Base-by-base conservation (phyloP, 495 filamentous ascomycete genomes). In the Penicillium goetzii region DNA sequence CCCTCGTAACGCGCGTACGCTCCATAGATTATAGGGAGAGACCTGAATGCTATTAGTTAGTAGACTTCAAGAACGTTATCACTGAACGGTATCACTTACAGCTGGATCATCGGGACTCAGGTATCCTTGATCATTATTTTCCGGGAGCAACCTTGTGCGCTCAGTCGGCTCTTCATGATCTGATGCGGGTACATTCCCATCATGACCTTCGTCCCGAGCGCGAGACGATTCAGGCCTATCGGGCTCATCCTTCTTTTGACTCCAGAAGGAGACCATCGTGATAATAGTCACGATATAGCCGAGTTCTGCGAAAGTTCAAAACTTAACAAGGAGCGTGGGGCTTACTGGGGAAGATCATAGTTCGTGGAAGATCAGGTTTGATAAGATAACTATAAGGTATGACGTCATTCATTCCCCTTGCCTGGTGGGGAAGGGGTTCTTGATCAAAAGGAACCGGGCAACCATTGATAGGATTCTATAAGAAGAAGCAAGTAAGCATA, bases 81-180 rank as follows among this genome's bases (percentile, higher is more conserved):
- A 50, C 25, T 6, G 30, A n/a, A 32, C 23, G 40, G 2, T 4
- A 0, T 1, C 15, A 55, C 66, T 45, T 81, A 92, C 95, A 58
- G 93, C 93, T 56, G 94, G 95, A 75, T 97, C 94, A 83, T 97
- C 92, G n/a, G 93, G 94, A 63, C 89, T 90, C 45, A 97, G 79
- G 68, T 89, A 94, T 45, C 82, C 84, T 54, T 86, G 81, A 26
- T 76, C 76, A 59, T 79, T 78, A 54, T 87, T 84, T 49, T 72
- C 76, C 45, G 89, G 84, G 36, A 96, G 80, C 59, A 97, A 79
- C 36, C 89, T 83, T 17, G 91, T 92, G 61, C 89, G 84, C 73
- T 98, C 94, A 66, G 90, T 84, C 17, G 90, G 70, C 58, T 79
- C 72, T 41, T 68, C 66, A 23, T 59, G 57, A 32, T 45, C 43